Conservation (phyloP, 179 eudicot species). For the Actinidia polygama region DNA sequence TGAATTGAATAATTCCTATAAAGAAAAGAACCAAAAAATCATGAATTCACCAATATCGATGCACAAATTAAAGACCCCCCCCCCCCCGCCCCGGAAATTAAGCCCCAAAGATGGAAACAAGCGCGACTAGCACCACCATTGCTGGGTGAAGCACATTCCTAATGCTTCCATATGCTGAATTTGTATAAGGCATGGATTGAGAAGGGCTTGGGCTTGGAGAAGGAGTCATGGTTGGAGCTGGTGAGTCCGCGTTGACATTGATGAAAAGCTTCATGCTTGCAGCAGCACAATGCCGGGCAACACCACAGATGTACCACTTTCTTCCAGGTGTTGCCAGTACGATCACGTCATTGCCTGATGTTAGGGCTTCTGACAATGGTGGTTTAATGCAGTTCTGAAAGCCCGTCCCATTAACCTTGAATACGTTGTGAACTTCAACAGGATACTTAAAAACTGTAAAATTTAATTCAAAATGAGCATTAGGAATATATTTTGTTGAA, state of each 20-base stretch:
- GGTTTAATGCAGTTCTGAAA: background rate
- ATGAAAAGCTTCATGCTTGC: background rate
- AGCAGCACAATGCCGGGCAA: background rate
- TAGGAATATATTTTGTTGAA: background rate
- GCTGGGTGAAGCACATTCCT: no score
- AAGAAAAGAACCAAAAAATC: no score
- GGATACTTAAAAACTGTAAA: background rate
- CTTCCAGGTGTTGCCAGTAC: background rate
- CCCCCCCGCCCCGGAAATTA: no score
- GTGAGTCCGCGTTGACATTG: background rate
- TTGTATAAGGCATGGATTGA: no score
- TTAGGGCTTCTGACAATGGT: background rate
- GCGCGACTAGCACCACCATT: no score
- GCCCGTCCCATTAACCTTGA: background rate
- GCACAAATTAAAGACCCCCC: no score
- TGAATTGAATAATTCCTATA: no score
- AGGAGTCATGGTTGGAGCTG: no score
- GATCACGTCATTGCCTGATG: background rate
- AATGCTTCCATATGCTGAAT: no score
- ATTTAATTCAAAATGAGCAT: background rate
- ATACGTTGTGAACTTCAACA: background rate
- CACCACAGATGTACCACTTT: background rate
- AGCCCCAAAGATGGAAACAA: no score
- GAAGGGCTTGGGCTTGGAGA: no score
- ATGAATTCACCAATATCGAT: no score